phyloP scores from a whole-genome alignment of 2,329 filamentous ascomycete species.

The Celoporthe dispersa region DNA sequence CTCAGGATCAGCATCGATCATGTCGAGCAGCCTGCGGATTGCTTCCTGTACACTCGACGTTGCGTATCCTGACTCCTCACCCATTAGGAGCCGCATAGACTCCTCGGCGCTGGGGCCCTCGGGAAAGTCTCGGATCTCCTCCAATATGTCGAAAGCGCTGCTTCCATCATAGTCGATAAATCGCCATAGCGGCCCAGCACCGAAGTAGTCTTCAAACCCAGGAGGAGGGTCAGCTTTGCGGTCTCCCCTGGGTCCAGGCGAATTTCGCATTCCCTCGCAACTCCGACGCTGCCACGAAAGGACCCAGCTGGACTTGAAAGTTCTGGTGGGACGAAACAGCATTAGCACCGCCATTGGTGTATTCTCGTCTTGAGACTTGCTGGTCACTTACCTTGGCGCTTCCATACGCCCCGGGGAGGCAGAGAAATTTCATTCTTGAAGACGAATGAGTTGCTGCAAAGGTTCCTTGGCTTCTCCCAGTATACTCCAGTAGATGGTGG shows the following conservation, averaged over 20 bases:
- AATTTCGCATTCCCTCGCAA: conserved; percentile 18
- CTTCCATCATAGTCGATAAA: conserved; percentile 31
- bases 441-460: background rate
- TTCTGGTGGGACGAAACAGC: conserved; percentile 22
- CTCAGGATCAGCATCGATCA: conserved; percentile 23
- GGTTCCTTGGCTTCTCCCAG: background rate
- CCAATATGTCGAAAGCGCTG: conserved; percentile 45
- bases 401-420: conserved; percentile 61
- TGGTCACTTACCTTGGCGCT: conserved; percentile 56
- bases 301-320: conserved; percentile 27
- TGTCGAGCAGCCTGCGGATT: conserved; percentile 37
- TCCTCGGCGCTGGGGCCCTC: conserved; percentile 50
- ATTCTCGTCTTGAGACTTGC: background rate
- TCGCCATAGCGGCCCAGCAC: conserved; percentile 27
- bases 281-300: conserved; percentile 23
- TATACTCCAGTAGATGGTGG: background rate
- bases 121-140: conserved; percentile 59
- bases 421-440: conserved; percentile 59
- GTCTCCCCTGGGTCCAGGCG: conserved; percentile 29
- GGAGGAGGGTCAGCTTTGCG: conserved; percentile 23
- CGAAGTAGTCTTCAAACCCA: conserved; percentile 33
- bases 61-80: conserved; percentile 45
- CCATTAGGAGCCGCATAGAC: conserved; percentile 55
- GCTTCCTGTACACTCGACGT: conserved; percentile 40
- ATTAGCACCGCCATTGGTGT: background rate